A percentile compares a stretch with the other conserved stretches of the same genome.
Evolutionary conservation across 2,329 filamentous ascomycete genomes (phyloP).

Genomic region (Thermomyces lanuginosus): DNA sequence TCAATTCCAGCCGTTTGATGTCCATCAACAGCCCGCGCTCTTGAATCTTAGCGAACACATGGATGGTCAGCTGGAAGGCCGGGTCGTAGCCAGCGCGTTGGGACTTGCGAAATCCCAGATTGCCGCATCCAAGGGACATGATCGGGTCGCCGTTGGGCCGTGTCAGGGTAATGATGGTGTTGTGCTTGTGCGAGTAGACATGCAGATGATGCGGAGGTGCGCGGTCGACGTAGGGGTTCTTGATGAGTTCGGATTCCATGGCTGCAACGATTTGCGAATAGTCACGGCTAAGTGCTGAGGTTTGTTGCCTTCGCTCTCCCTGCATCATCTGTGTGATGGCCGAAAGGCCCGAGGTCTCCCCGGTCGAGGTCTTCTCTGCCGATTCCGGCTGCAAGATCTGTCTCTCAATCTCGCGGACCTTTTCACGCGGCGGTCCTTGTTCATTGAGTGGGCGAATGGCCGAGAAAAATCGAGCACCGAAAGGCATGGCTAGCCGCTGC

Average conservation of each 20-base stretch:
- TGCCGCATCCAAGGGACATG: constrained; percentile 64
- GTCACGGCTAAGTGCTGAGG: constrained; percentile 12
- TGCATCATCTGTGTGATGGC: constrained; percentile 18
- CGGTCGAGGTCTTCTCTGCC: constrained; percentile 8
- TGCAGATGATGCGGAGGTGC: constrained; percentile 62
- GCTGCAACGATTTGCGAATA: constrained; percentile 18
- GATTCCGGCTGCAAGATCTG: constrained; percentile 15
- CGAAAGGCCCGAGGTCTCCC: constrained; percentile 13
- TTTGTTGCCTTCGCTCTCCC: constrained; percentile 10
- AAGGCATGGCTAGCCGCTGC: constrained; percentile 8
- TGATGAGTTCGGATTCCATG: constrained; percentile 20
- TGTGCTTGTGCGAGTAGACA: constrained; percentile 77
- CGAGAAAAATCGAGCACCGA: constrained; percentile 20
- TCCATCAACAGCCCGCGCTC: constrained; percentile 62
- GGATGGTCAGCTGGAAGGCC: constrained; percentile 74
- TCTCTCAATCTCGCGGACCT: constrained; percentile 13
- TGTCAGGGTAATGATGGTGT: constrained; percentile 83
- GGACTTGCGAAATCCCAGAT: constrained; percentile 79
- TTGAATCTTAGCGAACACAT: constrained; percentile 68
- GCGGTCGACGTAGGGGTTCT: constrained; percentile 20
- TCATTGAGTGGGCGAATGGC: constrained; percentile 12
- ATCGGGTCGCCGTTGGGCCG: constrained; percentile 65
- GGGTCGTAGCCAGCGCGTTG: constrained; percentile 74
- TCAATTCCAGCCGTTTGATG: constrained; percentile 62
- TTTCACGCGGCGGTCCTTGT: constrained; percentile 7